Conservation (phyloP, 2,329 filamentous ascomycete genomes). For the Fusarium dlaminii region DNA sequence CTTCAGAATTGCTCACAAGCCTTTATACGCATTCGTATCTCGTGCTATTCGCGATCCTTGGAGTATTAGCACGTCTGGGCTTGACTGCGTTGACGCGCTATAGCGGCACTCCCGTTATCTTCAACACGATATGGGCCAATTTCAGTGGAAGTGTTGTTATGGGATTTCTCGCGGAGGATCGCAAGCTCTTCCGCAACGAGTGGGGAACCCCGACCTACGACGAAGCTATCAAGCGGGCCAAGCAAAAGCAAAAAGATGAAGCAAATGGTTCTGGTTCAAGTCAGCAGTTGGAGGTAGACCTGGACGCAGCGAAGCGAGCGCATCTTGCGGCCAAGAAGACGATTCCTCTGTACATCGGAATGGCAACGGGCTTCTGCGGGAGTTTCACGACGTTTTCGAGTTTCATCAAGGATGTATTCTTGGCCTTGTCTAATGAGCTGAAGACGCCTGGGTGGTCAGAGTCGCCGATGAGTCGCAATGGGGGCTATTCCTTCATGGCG, state of each 20-base stretch:
- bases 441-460: slow-evolving; percentile 50
- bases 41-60: slow-evolving; percentile 84
- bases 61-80: slow-evolving; percentile 84
- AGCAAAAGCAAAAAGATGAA: slow-evolving; percentile 49
- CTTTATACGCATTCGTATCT: slow-evolving; percentile 83
- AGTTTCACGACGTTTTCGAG: slow-evolving; percentile 91
- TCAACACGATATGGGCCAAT: slow-evolving; percentile 87
- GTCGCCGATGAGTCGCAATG: slow-evolving; percentile 62
- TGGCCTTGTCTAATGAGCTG: slow-evolving; percentile 81
- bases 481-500: slow-evolving; percentile 85
- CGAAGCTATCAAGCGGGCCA: slow-evolving; percentile 45
- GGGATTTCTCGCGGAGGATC: slow-evolving; percentile 86
- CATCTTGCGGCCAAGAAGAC: slow-evolving; percentile 79
- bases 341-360: slow-evolving; percentile 86
- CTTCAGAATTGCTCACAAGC: slow-evolving; percentile 64
- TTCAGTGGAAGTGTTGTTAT: slow-evolving; percentile 82
- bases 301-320: slow-evolving; percentile 61
- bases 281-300: slow-evolving; percentile 42
- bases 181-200: slow-evolving; percentile 76
- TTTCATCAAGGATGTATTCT: slow-evolving; percentile 82
- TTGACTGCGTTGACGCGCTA: slow-evolving; percentile 83
- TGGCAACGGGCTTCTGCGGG: slow-evolving; percentile 88
- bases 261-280: slow-evolving; percentile 44
- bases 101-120: slow-evolving; percentile 77
- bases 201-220: slow-evolving; percentile 62